Conservation (phyloP, 352 stramenopile species). For the Pythium plurisporium region DNA sequence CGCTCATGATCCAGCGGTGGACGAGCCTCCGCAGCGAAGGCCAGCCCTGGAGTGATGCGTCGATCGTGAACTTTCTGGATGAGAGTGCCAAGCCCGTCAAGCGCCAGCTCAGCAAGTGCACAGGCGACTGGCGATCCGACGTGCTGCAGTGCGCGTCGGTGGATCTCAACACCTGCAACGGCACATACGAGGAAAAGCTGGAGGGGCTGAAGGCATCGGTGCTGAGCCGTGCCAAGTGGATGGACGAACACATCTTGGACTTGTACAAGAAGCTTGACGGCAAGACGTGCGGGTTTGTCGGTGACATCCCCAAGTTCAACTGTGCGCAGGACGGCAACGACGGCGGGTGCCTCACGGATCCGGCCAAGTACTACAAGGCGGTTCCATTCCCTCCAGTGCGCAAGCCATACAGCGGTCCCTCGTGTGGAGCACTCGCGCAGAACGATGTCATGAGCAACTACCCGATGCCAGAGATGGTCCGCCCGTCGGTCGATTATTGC, state of each 20-base stretch:
- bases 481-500: constrained; percentile 62
- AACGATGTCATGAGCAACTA: constrained; percentile 18
- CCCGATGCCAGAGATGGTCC: constrained; percentile 30
- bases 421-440: constrained; percentile 22
- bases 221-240: constrained; percentile 54
- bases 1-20: constrained; percentile 72
- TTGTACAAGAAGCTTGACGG: constrained; percentile 64
- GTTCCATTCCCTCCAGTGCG: constrained; percentile 52
- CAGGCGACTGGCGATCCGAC: constrained; percentile 43
- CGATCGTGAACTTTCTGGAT: constrained; percentile 52
- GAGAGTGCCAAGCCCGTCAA: constrained; percentile 36
- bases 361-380: constrained; percentile 55
- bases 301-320: constrained; percentile 62
- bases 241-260: constrained; percentile 62
- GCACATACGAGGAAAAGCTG: constrained; percentile 53
- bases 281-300: constrained; percentile 53
- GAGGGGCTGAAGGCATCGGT: constrained; percentile 39
- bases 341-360: constrained; percentile 46
- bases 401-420: constrained; percentile 39
- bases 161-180: constrained; percentile 47
- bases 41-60: constrained; percentile 46
- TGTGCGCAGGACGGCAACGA: constrained; percentile 59
- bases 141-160: constrained; percentile 54
- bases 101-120: constrained; percentile 54
- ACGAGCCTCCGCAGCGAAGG: constrained; percentile 44